These are phyloP conservation scores for Dipodascopsis tothii DNA, from an alignment of 805 yeast genomes.

Conservation along the genomic window DNA sequence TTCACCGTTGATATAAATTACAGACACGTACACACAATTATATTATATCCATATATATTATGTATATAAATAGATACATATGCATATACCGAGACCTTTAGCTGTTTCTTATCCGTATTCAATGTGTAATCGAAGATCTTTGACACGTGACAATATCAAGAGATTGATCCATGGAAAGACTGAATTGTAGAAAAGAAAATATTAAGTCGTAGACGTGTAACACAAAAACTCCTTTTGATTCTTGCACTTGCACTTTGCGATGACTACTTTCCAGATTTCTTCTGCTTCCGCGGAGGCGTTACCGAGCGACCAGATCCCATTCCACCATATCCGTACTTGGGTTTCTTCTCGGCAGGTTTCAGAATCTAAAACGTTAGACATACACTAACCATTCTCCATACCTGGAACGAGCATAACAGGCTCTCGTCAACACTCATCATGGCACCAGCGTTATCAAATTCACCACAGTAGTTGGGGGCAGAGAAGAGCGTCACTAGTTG, in stretches of 20 bases:
- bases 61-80: neutral
- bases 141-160: neutral
- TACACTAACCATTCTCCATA: no score
- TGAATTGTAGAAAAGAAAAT: neutral
- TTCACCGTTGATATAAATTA: no score
- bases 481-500: constrained; percentile 91
- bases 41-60: no score
- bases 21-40: neutral
- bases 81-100: neutral
- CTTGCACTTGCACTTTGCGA: neutral
- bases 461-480: constrained; percentile 95
- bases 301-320: constrained; percentile 23
- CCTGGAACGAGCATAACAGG: constrained; percentile 77
- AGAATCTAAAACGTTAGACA: constrained; percentile 67
- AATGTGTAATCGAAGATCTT: no score
- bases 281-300: constrained; percentile 17
- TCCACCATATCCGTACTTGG: constrained; percentile 46
- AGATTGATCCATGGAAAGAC: neutral
- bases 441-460: constrained; percentile 97
- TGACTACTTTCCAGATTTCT: constrained; percentile 13
- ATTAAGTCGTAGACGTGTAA: neutral
- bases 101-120: no score
- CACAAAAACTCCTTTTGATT: neutral
- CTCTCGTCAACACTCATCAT: constrained; percentile 99
- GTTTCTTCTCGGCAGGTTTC: constrained; percentile 96